phyloP scores from a whole-genome alignment of 2,329 filamentous ascomycete species.

The Zelopaecilomyces penicillatus region DNA sequence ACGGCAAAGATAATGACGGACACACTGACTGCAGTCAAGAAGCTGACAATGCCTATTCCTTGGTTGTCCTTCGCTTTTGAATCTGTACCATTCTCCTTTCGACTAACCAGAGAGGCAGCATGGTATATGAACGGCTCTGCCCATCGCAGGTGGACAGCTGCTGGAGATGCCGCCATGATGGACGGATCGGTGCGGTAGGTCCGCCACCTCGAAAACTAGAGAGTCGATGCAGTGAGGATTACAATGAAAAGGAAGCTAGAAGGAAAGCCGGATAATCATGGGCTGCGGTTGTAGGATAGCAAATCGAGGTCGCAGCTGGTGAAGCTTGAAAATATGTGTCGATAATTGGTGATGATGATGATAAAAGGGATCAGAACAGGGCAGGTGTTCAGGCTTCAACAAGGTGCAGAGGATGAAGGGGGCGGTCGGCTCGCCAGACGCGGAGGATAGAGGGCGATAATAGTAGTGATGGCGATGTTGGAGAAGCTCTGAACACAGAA shows the following conservation, averaged over 20 bases:
- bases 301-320: no score
- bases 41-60: constrained; percentile 34
- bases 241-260: no score
- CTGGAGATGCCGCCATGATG: constrained; percentile 3
- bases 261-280: no score
- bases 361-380: no score
- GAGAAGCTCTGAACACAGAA: background rate
- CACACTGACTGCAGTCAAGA: constrained; percentile 56
- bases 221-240: no score
- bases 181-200: no score
- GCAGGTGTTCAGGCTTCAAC: no score
- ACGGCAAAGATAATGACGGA: constrained; percentile 55
- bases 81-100: background rate
- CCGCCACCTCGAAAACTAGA: no score
- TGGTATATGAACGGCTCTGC: background rate
- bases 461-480: constrained; percentile 3
- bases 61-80: constrained; percentile 14
- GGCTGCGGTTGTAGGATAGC: no score
- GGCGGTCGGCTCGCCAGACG: background rate
- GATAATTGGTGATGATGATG: no score
- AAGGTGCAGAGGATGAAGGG: background rate
- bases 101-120: constrained; percentile 3
- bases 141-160: background rate
- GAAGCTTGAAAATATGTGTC: no score
- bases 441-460: background rate